Base-by-base conservation (phyloP, 805 yeast species). In the Priceomyces fermenticarens region DNA sequence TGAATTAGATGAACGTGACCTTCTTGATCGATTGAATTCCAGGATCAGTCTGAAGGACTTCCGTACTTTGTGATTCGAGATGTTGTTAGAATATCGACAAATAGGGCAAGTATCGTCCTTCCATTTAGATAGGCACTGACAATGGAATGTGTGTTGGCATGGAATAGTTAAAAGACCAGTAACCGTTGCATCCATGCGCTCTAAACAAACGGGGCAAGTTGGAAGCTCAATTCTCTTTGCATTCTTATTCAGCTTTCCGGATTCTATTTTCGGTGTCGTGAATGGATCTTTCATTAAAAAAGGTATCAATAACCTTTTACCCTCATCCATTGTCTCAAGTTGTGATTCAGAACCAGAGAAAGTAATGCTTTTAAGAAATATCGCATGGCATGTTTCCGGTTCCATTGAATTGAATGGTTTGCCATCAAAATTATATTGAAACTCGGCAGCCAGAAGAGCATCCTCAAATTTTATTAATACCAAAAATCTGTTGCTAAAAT, bases 81-180 rank as follows among this genome's bases (percentile, higher is more conserved):
- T 46, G 39, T 57, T 62, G 41, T 66, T 83, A 1, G 95, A 80
- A 53, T 87, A 87, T 31, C 97, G 68, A 55, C 97, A 89, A 2
- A 89, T 90, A 0, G 97, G 97, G 57, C 97, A 89, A 20, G 86
- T 78, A 44, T 88, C 93, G 56, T 88, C 96, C 42, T 78, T 78
- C 97, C 97, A 89, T 60, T 83, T 85, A 35, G 88, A 80, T 38
- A 89, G 68, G 57, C 97, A 90, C 50, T 78, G 85, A 50, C 96
- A 89, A 59, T 89, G 97, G 60, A 88, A 89, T 0, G 96, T 87
- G 57, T 89, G 97, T 57, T 88, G 96, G 47, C 97, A 90, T 2
- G 93, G 89, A 27, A 87, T 89, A 0, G 97, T 90, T 4, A 88
- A 64, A 9, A 89, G 67, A 0, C 97, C 97, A 0, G 95, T 81